Evolutionary conservation across 2,329 filamentous ascomycete species (phyloP), one percentile per base, ranked within the genome.

Genomic region (Colletotrichum liaoningense): DNA sequence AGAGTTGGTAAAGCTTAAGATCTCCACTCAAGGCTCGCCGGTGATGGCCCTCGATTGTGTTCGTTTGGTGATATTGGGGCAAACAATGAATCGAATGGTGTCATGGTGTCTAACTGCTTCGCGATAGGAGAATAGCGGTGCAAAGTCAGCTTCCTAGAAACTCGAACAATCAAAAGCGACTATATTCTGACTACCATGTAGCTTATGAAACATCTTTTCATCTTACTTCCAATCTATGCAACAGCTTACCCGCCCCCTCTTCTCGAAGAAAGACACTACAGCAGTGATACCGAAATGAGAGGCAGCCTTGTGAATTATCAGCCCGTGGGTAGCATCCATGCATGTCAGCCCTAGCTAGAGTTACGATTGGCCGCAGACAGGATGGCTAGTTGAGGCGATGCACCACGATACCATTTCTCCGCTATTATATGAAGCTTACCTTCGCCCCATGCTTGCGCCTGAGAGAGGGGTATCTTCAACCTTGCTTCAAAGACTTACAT

Each of bases 311-410:
- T 26, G 28, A 26, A 24, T 12, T 65, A 3, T 24, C 11, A 16
- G n/a, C 6, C 14, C 28, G n/a, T 49, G 30, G 14, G 24, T 55
- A 26, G 49, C n/a, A 55, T 22, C 14, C 19, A 57, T 49, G 54
- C 63, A 59, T 33, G 54, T 67, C 63, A 67, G 63, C 54, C 26
- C 24, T 54, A 49, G 54, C 63, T 11, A 58, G 19, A 35, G n/a
- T n/a, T 28, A 26, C 33, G 11, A 59, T 67, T 49, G 35, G 64
- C n/a, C 14, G 38, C 38, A 46, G 12, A 12, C 14, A 35, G 30
- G 64, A 55, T 54, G 56, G 16, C 63, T 19, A 46, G 49, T 24
- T 33, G 52, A 55, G 52, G 52, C 33, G 24, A 46, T 30, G 52
- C 63, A 65, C 35, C 30, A 65, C 19, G 52, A 64, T 26, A 8